A percentile compares a stretch with the other conserved stretches of the same genome.
Conservation (phyloP, 768 basidiomycete genomes). For the Leccinum boreale region DNA sequence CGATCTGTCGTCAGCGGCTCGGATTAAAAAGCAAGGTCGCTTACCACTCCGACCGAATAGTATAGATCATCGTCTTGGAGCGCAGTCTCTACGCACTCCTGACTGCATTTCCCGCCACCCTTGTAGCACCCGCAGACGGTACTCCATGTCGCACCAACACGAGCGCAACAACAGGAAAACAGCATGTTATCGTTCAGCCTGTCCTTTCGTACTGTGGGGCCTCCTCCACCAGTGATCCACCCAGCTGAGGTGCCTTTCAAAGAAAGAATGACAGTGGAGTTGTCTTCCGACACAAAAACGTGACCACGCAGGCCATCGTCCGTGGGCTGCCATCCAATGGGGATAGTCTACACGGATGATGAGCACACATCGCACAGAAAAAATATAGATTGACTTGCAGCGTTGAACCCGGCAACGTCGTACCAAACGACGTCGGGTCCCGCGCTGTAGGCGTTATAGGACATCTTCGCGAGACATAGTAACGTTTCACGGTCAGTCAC, state of each 20-base stretch:
- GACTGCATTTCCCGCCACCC: slow-evolving; percentile 72
- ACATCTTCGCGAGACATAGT: slow-evolving; percentile 83
- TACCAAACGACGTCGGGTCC: slow-evolving; percentile 67
- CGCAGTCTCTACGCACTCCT: slow-evolving; percentile 75
- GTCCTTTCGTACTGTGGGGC: slow-evolving; percentile 84
- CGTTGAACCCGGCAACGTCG: slow-evolving; percentile 61
- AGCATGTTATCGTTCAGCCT: slow-evolving; percentile 94
- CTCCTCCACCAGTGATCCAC: slow-evolving; percentile 65
- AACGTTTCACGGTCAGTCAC: slow-evolving; percentile 69
- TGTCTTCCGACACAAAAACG: slow-evolving; percentile 79
- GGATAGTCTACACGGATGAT: slow-evolving; percentile 44
- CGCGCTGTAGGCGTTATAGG: slow-evolving; percentile 72
- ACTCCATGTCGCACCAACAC: slow-evolving; percentile 92
- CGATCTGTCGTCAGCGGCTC: not conserved
- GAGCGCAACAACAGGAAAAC: slow-evolving; percentile 94
- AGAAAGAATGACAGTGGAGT: slow-evolving; percentile 81
- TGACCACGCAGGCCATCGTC: slow-evolving; percentile 93
- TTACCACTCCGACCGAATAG: slow-evolving; percentile 80
- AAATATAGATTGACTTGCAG: slow-evolving; percentile 33
- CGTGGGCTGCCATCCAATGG: slow-evolving; percentile 88
- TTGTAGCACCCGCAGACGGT: slow-evolving; percentile 88
- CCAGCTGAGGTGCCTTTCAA: slow-evolving; percentile 92
- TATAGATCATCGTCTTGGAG: slow-evolving; percentile 82
- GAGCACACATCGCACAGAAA: not conserved
- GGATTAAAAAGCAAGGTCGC: slow-evolving; percentile 21